These are phyloP conservation scores for Thalassiosira profunda DNA, from an alignment of 108 stramenopile species.

Conservation along the genomic window DNA sequence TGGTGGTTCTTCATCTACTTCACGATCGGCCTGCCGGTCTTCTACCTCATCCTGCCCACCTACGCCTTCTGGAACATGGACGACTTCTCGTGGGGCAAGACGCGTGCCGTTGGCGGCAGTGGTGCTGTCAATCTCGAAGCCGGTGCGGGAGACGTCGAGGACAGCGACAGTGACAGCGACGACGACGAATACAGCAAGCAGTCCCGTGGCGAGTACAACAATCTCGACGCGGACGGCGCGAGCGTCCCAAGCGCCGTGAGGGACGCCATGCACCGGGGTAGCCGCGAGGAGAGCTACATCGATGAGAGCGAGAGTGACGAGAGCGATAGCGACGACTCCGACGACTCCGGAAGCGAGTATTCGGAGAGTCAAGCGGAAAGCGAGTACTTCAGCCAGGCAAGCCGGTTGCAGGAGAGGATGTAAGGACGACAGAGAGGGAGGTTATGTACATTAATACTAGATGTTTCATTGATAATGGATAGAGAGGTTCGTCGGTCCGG, in stretches of 20 bases:
- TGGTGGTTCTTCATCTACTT: constrained; percentile 55
- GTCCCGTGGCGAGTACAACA: too few species aligned
- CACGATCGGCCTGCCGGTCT: constrained; percentile 41
- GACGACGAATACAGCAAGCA: too few species aligned
- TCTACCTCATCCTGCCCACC: constrained; percentile 48
- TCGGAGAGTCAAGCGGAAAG: constrained; percentile 8
- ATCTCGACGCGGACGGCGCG: too few species aligned
- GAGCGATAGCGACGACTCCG: constrained; percentile 11
- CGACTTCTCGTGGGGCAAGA: constrained; percentile 58
- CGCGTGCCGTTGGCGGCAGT: constrained; percentile 31
- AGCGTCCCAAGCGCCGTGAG: too few species aligned
- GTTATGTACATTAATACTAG: too few species aligned
- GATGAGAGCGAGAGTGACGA: too few species aligned
- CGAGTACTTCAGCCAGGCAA: constrained; percentile 7
- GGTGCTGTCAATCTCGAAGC: background rate
- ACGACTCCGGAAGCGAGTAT: constrained; percentile 10
- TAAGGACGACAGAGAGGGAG: background rate
- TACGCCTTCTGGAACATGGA: constrained; percentile 60
- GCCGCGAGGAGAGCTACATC: too few species aligned
- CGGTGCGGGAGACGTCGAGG: background rate
- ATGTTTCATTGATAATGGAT: too few species aligned
- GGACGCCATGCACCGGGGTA: too few species aligned
- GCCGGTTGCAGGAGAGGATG: background rate
- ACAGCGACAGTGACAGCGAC: too few species aligned
- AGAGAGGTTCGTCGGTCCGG: too few species aligned